Conservation (phyloP, 331 rosid species). For the Quercus tomentella region DNA sequence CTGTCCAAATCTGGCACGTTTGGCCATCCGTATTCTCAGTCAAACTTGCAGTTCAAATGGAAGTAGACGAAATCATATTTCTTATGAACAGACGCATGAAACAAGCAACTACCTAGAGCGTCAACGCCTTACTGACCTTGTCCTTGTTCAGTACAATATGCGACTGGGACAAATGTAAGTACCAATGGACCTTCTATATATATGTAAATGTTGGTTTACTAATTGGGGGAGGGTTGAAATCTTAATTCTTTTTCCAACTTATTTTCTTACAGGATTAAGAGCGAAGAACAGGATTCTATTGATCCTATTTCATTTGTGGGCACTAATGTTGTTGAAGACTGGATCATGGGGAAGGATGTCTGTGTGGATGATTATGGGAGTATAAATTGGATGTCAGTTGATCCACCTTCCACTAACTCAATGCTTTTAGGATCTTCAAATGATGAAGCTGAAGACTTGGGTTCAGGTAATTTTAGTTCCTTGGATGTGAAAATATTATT, state of each 20-base stretch:
- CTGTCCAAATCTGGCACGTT: slow-evolving; percentile 78
- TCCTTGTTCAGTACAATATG: slow-evolving; percentile 55
- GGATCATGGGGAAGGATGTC: slow-evolving; percentile 54
- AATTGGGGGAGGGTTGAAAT: not conserved
- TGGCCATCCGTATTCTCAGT: slow-evolving; percentile 81
- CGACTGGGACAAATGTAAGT: slow-evolving; percentile 41
- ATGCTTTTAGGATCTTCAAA: slow-evolving; percentile 46
- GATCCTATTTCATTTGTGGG: slow-evolving; percentile 64
- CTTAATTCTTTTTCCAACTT: slow-evolving; percentile 16
- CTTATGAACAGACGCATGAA: slow-evolving; percentile 45
- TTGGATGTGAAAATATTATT: slow-evolving; percentile 5
- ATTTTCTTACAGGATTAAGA: slow-evolving; percentile 43
- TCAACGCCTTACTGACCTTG: slow-evolving; percentile 74
- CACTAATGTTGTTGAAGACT: slow-evolving; percentile 49
- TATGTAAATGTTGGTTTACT: slow-evolving; percentile 17
- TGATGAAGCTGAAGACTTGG: slow-evolving; percentile 65
- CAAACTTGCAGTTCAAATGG: slow-evolving; percentile 63
- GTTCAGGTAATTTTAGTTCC: slow-evolving; percentile 43
- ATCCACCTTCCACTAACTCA: slow-evolving; percentile 45
- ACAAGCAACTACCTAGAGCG: slow-evolving; percentile 74
- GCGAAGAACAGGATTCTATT: slow-evolving; percentile 41
- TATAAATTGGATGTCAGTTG: slow-evolving; percentile 61
- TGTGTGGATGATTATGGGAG: slow-evolving; percentile 50
- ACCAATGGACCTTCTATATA: not conserved
- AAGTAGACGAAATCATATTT: slow-evolving; percentile 50